Conservation (phyloP, 73 alveolate species). For the Tetrahymena thermophila region DNA sequence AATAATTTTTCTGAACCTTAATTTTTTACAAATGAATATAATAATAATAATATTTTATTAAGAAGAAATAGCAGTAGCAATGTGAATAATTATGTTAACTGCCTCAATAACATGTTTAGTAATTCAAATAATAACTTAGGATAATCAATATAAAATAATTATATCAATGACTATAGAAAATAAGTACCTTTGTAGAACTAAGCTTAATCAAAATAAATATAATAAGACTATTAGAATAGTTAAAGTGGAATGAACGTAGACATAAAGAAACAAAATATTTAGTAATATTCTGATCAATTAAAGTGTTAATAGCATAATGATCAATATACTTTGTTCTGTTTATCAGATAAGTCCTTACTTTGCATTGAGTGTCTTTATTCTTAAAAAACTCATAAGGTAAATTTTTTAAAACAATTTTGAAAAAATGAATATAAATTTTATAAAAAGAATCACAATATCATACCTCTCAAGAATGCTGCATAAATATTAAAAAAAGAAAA, state of each 20-base stretch:
- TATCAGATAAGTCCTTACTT: background rate
- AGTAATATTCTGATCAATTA: background rate
- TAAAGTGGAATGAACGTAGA: background rate
- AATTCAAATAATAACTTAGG: background rate
- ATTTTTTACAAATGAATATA: background rate
- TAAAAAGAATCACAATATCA: background rate
- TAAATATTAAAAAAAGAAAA: background rate
- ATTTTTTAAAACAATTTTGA: background rate
- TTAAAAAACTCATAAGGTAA: background rate
- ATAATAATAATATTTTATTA: too few relatives aligned
- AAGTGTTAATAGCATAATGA: background rate
- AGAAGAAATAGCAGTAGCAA: background rate
- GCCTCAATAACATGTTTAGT: background rate
- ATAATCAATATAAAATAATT: too few relatives aligned
- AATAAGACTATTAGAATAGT: background rate
- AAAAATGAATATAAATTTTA: background rate
- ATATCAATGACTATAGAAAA: background rate
- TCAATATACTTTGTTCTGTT: background rate
- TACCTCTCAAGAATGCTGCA: background rate
- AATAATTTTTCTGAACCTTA: background rate
- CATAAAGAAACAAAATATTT: too few relatives aligned
- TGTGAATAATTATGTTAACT: background rate
- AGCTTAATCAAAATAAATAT: background rate
- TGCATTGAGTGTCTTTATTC: background rate
- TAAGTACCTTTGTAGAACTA: background rate